Evolutionary conservation across 2,329 filamentous ascomycete genomes (phyloP).

Genomic region (Stachybotrys chartarum): DNA sequence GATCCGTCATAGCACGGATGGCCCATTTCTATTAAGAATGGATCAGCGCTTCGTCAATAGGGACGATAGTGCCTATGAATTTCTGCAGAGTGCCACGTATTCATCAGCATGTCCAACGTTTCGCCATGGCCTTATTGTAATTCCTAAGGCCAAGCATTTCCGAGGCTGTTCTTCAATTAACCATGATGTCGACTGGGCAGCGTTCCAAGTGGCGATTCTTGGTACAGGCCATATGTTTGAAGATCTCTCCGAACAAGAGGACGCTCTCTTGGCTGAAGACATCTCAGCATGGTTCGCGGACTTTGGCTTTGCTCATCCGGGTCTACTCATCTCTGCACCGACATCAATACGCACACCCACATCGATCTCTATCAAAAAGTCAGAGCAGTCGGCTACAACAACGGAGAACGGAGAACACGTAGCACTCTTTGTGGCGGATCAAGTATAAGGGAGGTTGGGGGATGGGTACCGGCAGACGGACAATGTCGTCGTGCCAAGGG

Average conservation of each 20-base stretch:
- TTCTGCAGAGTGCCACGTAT: not conserved
- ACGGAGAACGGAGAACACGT: not conserved
- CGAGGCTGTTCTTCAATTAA: not conserved
- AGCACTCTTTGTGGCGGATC: not conserved
- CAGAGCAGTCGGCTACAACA: not conserved
- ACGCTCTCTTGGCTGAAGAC: not conserved
- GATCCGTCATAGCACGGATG: not conserved
- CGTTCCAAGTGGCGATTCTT: not conserved
- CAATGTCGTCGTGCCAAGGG: too few species aligned
- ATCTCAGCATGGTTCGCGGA: not conserved
- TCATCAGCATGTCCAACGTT: not conserved
- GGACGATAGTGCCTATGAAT: not conserved
- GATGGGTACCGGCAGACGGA: too few species aligned
- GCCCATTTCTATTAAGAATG: not conserved
- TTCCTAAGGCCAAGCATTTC: not conserved
- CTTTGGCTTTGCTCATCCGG: not conserved
- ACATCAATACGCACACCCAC: not conserved
- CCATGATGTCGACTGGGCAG: not conserved
- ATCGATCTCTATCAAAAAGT: not conserved
- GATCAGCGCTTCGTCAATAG: not conserved
- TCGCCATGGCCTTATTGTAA: not conserved
- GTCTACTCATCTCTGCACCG: not conserved
- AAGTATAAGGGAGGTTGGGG: not conserved
- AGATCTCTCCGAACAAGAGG: not conserved
- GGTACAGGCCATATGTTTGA: not conserved